Evolutionary conservation across 108 stramenopile genomes (phyloP).

Genomic region (Fistulifera pelliculosa): DNA sequence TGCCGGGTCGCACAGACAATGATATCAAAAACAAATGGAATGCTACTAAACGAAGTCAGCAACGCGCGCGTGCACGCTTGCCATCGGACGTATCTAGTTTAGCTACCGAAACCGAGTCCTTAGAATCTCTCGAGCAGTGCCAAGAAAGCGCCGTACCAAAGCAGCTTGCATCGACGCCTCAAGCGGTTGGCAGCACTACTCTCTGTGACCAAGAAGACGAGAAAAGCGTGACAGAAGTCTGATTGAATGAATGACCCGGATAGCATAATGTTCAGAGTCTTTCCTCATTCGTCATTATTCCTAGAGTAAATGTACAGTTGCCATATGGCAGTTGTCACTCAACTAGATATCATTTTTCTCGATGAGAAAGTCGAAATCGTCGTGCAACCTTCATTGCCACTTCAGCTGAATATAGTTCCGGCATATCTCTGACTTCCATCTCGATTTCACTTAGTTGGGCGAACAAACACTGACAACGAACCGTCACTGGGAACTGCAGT

Average conservation of each 20-base stretch:
- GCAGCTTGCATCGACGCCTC: no score
- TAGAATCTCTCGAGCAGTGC: no score
- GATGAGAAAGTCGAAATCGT: slow-evolving; percentile 72
- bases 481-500: slow-evolving; percentile 67
- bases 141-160: no score
- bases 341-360: slow-evolving; percentile 26
- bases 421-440: slow-evolving; percentile 49
- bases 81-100: no score
- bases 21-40: slow-evolving; percentile 55
- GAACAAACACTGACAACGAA: slow-evolving; percentile 73
- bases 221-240: no score
- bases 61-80: background rate
- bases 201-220: no score
- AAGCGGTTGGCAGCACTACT: no score
- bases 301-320: no score
- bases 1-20: slow-evolving; percentile 41
- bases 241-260: no score
- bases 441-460: slow-evolving; percentile 73
- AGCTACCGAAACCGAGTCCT: no score
- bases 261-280: background rate
- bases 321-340: background rate
- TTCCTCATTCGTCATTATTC: no score
- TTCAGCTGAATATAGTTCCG: slow-evolving; percentile 44
- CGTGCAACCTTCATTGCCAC: slow-evolving; percentile 66
- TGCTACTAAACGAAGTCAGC: slow-evolving; percentile 18